Evolutionary conservation across 108 stramenopile genomes (phyloP), one percentile per base, ranked within the genome.

Genomic region (Cyclotella sp.): DNA sequence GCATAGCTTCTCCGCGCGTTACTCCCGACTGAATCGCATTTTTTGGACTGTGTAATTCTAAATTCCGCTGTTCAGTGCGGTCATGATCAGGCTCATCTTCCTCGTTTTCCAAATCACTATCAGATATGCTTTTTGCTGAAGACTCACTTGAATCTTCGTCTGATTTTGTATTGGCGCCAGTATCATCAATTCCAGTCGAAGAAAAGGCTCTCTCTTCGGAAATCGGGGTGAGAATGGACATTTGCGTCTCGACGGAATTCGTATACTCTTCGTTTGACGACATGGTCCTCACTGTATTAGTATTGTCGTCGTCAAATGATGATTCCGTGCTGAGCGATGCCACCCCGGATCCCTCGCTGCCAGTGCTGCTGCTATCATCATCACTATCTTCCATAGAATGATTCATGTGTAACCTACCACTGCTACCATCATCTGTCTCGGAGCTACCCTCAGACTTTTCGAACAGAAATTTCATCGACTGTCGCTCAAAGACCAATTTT

Each of bases 221-320:
- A 39, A 61, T 61, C 3, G 60, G 60, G 34, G 60, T 61, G 12
- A 61, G 34, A 61, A 61, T 61, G 12, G 60, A 61, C 60, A 61
- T 61, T 39, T 61, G 60, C 15, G 60, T 34, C 34, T 61, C 60
- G 1, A 2, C 34, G 15, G 60, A 61, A 2, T 39, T 13, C 15
- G 13, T 21, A 39, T 34, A 29, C 12, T 61, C 60, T 4, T 39
- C 47, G 9, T 49, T 9, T 49, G 60, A 39, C 11, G 30, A 61
- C 19, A 19, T 39, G 11, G 15, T 39, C 34, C 34, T 39, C 12
- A 12, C n/a, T 39, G 29, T 39, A 13, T 21, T 9, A 61, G 34
- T 34, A 39, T 61, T 12, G 12, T 61, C 60, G 7, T 61, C 60
- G 29, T 61, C 60, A 14, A 2, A 15, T 39, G 60, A 61, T 39